Conservation (phyloP, 768 basidiomycete species). For the Amanita exitialis region DNA sequence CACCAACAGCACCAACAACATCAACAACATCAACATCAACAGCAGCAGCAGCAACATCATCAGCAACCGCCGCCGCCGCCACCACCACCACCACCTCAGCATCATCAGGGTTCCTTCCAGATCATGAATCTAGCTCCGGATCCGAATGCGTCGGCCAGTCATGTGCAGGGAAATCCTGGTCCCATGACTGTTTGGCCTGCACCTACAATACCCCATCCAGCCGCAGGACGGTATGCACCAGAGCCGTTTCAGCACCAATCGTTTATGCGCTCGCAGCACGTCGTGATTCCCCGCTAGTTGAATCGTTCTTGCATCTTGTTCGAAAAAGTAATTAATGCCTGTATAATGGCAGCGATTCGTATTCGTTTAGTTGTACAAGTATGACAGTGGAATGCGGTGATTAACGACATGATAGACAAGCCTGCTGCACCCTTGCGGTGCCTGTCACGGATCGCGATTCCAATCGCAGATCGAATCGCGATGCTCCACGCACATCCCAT, state of each 20-base stretch:
- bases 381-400: no score
- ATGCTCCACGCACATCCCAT: neutral
- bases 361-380: no score
- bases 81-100: conserved; percentile 6
- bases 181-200: conserved; percentile 9
- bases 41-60: neutral
- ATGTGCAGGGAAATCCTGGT: conserved; percentile 10
- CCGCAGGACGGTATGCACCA: conserved; percentile 14
- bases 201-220: neutral
- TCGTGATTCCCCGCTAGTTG: conserved; percentile 9
- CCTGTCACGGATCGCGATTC: no score
- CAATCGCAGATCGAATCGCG: neutral
- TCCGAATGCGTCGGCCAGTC: conserved; percentile 6
- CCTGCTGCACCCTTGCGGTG: no score
- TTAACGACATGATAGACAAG: no score
- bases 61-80: neutral
- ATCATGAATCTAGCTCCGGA: conserved; percentile 24
- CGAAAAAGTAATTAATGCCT: neutral
- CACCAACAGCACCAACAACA: neutral
- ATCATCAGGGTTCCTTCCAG: conserved; percentile 56
- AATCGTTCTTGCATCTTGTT: neutral
- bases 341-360: neutral
- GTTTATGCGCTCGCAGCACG: conserved; percentile 33
- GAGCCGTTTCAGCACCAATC: conserved; percentile 33
- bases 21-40: neutral